A percentile compares a stretch with the other conserved stretches of the same genome.
Evolutionary conservation across 495 filamentous ascomycete genomes (phyloP).

Genomic region (Neurospora sp.): DNA sequence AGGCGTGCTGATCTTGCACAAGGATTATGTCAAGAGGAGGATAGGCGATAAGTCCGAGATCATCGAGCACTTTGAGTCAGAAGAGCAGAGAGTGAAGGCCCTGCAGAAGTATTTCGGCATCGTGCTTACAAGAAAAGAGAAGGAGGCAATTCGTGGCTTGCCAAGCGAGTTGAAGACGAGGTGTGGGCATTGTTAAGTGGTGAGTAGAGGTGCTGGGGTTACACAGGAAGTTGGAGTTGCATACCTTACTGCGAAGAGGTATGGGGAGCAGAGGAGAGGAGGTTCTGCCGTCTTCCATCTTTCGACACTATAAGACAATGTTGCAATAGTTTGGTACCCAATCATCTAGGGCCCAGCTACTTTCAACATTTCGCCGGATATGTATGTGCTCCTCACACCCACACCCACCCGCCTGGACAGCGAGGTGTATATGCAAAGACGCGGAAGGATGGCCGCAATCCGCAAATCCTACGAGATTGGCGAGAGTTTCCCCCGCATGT

Average conservation of each 20-base stretch:
- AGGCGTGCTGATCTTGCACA: constrained; percentile 42
- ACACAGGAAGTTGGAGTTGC: background rate
- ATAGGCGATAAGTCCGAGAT: constrained; percentile 38
- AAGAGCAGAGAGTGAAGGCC: constrained; percentile 42
- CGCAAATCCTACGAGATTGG: background rate
- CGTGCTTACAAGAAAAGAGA: constrained; percentile 37
- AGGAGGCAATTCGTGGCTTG: constrained; percentile 43
- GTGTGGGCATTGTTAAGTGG: constrained; percentile 1
- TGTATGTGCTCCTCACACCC: background rate
- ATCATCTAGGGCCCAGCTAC: background rate
- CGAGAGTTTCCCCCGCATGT: background rate
- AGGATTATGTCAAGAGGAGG: constrained; percentile 49
- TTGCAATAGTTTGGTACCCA: background rate
- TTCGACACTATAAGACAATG: background rate
- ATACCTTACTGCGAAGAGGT: background rate
- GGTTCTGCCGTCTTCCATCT: background rate
- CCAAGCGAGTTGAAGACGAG: constrained; percentile 31
- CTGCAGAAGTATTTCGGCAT: constrained; percentile 49
- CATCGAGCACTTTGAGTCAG: constrained; percentile 35
- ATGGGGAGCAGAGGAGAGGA: background rate
- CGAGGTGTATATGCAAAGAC: background rate
- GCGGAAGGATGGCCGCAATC: background rate
- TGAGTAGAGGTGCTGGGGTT: background rate
- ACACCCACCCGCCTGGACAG: background rate
- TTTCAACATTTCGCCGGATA: background rate